Evolutionary conservation across 176 grass and related monocot species (phyloP).

Genomic region (Avena eriantha): DNA sequence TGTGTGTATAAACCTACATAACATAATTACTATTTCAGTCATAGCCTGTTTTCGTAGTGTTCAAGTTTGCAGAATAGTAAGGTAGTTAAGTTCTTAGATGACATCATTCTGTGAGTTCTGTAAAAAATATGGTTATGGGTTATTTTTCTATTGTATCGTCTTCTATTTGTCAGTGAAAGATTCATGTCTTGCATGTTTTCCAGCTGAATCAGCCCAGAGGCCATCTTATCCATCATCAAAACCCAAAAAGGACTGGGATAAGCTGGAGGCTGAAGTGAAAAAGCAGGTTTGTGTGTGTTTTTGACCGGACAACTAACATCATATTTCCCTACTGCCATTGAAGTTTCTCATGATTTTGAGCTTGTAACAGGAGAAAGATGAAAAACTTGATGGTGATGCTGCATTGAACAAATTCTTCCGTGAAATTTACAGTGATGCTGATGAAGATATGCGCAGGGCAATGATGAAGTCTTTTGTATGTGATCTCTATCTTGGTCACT

Average conservation of each 20-base stretch:
- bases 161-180: slow-evolving; percentile 25
- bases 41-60: neutral
- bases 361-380: slow-evolving; percentile 77
- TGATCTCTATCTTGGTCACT: slow-evolving; percentile 19
- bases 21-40: neutral
- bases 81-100: neutral
- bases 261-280: slow-evolving; percentile 83
- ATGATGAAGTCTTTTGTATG: slow-evolving; percentile 92
- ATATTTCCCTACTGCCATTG: neutral
- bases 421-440: slow-evolving; percentile 74
- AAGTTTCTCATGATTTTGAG: slow-evolving; percentile 21
- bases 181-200: slow-evolving; percentile 27
- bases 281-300: slow-evolving; percentile 57
- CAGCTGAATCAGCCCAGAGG: slow-evolving; percentile 54
- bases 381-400: slow-evolving; percentile 87
- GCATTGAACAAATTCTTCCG: slow-evolving; percentile 87
- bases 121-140: neutral
- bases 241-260: slow-evolving; percentile 83
- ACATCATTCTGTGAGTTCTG: neutral
- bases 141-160: neutral
- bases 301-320: neutral
- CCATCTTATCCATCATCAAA: slow-evolving; percentile 83
- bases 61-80: neutral
- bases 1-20: neutral
- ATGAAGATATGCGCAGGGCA: slow-evolving; percentile 81